A percentile compares a stretch with the other conserved stretches of the same genome.
Conservation (phyloP, 176 grass and related monocot genomes). For the Aegilops sharonensis region DNA sequence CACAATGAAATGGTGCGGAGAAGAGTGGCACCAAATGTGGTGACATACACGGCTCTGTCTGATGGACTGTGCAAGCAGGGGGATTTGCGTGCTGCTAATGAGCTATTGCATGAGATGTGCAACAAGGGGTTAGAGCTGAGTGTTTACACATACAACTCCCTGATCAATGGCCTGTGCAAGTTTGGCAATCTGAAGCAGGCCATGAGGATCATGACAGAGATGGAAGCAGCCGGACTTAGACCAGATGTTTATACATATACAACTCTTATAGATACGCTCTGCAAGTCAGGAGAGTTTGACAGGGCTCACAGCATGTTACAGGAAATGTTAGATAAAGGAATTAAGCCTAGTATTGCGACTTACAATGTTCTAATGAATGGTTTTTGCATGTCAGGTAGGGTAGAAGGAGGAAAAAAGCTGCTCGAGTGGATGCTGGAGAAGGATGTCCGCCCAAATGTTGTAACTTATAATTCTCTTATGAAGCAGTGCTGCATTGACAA, state of each 20-base stretch:
- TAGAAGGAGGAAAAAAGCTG: conserved; percentile 73
- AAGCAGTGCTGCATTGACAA: conserved; percentile 75
- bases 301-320: conserved; percentile 67
- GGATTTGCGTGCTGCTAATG: conserved; percentile 71
- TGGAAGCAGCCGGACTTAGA: conserved; percentile 60
- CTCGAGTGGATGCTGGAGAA: conserved; percentile 91
- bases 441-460: conserved; percentile 51
- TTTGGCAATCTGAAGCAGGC: conserved; percentile 81
- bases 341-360: conserved; percentile 81
- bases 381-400: conserved; percentile 76
- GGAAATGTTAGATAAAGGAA: conserved; percentile 92
- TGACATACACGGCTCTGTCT: conserved; percentile 86
- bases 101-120: conserved; percentile 88
- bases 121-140: conserved; percentile 76
- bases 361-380: conserved; percentile 98
- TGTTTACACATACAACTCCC: conserved; percentile 77
- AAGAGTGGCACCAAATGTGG: conserved; percentile 72
- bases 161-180: conserved; percentile 95
- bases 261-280: conserved; percentile 84
- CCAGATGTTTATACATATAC: conserved; percentile 89
- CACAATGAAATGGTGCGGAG: conserved; percentile 76
- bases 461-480: conserved; percentile 89
- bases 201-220: conserved; percentile 74
- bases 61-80: conserved; percentile 93
- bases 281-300: conserved; percentile 71